phyloP scores from a whole-genome alignment of 139 green algal genomes.

The Diplosphaera chodatii region DNA sequence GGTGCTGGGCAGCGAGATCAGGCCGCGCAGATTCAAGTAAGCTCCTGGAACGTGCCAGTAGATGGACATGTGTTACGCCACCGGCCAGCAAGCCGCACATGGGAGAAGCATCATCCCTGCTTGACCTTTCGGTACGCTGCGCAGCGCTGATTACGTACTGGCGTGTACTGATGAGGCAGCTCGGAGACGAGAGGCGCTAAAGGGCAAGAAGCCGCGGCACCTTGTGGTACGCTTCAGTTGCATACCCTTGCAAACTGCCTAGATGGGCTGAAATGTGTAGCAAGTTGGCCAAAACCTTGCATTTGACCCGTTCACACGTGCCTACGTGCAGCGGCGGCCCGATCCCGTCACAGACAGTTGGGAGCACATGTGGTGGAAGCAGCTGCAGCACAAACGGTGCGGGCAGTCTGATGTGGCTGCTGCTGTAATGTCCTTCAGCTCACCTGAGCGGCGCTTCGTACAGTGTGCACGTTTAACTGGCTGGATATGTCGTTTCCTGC shows the following conservation, averaged over 20 bases:
- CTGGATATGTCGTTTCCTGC: not conserved
- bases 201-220: conserved; percentile 46
- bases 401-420: too few relatives aligned
- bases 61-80: too few relatives aligned
- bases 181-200: conserved; percentile 49
- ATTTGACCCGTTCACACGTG: too few relatives aligned
- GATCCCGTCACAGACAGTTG: conserved; percentile 50
- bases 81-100: too few relatives aligned
- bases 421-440: too few relatives aligned
- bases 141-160: conserved; percentile 71
- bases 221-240: conserved; percentile 23
- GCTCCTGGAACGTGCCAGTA: too few relatives aligned
- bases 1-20: conserved; percentile 59
- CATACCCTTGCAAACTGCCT: too few relatives aligned
- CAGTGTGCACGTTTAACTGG: too few relatives aligned
- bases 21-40: conserved; percentile 65
- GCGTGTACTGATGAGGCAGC: conserved; percentile 64
- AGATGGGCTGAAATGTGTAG: too few relatives aligned
- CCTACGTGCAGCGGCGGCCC: conserved; percentile 34
- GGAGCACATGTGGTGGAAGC: conserved; percentile 73
- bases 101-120: too few relatives aligned
- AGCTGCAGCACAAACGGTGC: conserved; percentile 77
- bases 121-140: conserved; percentile 1
- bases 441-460: too few relatives aligned
- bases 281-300: too few relatives aligned